phyloP scores from a whole-genome alignment of 805 yeast genomes.

The Hanseniaspora meyeri region DNA sequence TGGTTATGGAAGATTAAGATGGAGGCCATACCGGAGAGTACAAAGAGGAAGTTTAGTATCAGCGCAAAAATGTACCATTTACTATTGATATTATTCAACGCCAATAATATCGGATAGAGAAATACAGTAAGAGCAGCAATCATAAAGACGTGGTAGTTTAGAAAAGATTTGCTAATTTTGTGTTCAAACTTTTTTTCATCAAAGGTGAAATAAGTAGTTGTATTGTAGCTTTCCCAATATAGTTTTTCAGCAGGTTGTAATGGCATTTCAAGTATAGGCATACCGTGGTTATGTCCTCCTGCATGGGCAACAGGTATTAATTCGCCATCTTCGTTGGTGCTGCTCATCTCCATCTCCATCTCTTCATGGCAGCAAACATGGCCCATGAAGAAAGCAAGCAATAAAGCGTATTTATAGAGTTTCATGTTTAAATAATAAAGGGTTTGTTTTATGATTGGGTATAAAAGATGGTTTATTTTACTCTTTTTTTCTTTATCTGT shows the following conservation, averaged over 20 bases:
- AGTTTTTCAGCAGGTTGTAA: slow-evolving; percentile 58
- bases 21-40: slow-evolving; percentile 40
- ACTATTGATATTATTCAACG: slow-evolving; percentile 48
- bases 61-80: slow-evolving; percentile 48
- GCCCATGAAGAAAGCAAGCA: background rate
- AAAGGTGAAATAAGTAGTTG: slow-evolving; percentile 56
- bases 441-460: no score
- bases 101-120: slow-evolving; percentile 56
- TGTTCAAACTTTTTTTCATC: slow-evolving; percentile 26
- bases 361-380: background rate
- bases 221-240: slow-evolving; percentile 69
- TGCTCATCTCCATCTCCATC: slow-evolving; percentile 17
- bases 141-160: slow-evolving; percentile 43
- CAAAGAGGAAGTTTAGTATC: slow-evolving; percentile 36
- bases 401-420: background rate
- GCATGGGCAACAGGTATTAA: slow-evolving; percentile 38
- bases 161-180: slow-evolving; percentile 35
- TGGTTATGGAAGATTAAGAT: slow-evolving; percentile 47
- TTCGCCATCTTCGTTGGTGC: slow-evolving; percentile 16
- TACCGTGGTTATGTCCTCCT: slow-evolving; percentile 45
- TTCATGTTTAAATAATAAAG: background rate
- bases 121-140: slow-evolving; percentile 36
- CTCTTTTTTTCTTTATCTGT: no score
- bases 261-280: slow-evolving; percentile 53
- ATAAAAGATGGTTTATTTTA: background rate